Conservation (phyloP, 2,329 filamentous ascomycete species). For the Cordyceps fumosorosea region DNA sequence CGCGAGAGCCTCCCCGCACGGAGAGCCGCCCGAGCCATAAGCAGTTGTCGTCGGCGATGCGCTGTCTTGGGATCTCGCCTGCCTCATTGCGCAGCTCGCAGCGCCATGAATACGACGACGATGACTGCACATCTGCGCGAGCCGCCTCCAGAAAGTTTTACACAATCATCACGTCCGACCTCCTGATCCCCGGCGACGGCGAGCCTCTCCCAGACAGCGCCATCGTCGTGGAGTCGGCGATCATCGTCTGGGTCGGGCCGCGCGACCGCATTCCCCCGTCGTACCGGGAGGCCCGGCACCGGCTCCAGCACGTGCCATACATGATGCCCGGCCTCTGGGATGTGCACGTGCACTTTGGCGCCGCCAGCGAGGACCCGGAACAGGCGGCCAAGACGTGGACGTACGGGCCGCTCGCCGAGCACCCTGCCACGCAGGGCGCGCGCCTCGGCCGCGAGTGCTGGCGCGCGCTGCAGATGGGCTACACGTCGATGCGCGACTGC, state of each 20-base stretch:
- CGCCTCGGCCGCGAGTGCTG: conserved; percentile 34
- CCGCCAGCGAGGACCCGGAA: conserved; percentile 21
- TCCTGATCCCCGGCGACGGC: conserved; percentile 33
- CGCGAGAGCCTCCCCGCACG: not conserved
- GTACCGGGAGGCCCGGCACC: conserved; percentile 24
- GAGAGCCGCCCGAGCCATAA: not conserved
- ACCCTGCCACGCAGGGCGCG: conserved; percentile 28
- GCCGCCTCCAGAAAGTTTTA: conserved; percentile 19
- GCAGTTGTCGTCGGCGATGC: not conserved
- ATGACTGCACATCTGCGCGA: not conserved
- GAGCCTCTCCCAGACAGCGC: conserved; percentile 26
- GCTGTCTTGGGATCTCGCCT: not conserved
- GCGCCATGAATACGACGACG: not conserved
- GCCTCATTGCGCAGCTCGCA: not conserved
- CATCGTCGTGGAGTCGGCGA: conserved; percentile 29
- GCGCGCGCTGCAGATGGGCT: conserved; percentile 37
- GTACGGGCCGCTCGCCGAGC: conserved; percentile 21
- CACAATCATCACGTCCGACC: conserved; percentile 27
- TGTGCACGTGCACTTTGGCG: conserved; percentile 42
- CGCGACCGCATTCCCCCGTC: conserved; percentile 21
- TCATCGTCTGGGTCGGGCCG: conserved; percentile 33
- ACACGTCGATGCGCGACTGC: conserved; percentile 44
- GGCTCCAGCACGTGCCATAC: conserved; percentile 29
- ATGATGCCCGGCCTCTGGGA: conserved; percentile 49
- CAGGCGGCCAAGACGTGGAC: conserved; percentile 19